A percentile compares a stretch with the other conserved stretches of the same genome.
These are phyloP conservation scores for Cladosporium sp. DNA, from an alignment of 2,329 filamentous ascomycete genomes.

Conservation along the genomic window DNA sequence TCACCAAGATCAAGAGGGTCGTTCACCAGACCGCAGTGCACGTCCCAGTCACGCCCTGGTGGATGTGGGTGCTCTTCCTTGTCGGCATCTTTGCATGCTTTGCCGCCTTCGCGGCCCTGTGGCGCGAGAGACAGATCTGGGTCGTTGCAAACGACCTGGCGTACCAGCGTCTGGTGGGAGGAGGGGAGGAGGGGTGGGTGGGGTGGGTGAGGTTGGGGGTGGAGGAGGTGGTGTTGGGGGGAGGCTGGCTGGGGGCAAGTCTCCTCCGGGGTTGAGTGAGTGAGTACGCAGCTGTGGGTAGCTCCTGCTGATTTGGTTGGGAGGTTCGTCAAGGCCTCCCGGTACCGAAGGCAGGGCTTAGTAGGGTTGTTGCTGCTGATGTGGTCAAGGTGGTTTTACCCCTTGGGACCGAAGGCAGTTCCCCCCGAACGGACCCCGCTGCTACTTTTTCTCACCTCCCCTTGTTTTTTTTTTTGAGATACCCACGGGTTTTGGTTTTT, in stretches of 20 bases:
- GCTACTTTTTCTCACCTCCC: too few species aligned
- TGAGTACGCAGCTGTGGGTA: not conserved
- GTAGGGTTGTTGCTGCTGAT: too few species aligned
- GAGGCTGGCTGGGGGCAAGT: slow-evolving; percentile 2
- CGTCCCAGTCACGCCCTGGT: slow-evolving; percentile 2
- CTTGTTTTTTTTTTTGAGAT: too few species aligned
- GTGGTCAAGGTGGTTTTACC: too few species aligned
- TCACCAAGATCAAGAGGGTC: not conserved
- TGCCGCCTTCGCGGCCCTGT: not conserved
- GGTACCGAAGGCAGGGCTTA: too few species aligned
- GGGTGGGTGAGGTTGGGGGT: not conserved
- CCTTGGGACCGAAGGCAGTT: too few species aligned
- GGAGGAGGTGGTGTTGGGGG: not conserved
- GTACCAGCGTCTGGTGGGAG: slow-evolving; percentile 2
- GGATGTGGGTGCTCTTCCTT: slow-evolving; percentile 1
- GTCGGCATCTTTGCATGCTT: not conserved
- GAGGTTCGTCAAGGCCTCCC: too few species aligned
- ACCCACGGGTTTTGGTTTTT: too few species aligned
- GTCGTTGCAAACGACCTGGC: slow-evolving; percentile 4
- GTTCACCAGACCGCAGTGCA: not conserved
- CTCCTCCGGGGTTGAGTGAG: not conserved
- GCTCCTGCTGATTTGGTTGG: too few species aligned
- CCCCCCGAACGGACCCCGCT: too few species aligned
- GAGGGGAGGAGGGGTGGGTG: not conserved
- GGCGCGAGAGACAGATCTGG: slow-evolving; percentile 8